A percentile compares a stretch with the other conserved stretches of the same genome.
These are phyloP conservation scores for Aphanoascus verrucosus DNA, from an alignment of 2,329 filamentous ascomycete species.

Conservation along the genomic window DNA sequence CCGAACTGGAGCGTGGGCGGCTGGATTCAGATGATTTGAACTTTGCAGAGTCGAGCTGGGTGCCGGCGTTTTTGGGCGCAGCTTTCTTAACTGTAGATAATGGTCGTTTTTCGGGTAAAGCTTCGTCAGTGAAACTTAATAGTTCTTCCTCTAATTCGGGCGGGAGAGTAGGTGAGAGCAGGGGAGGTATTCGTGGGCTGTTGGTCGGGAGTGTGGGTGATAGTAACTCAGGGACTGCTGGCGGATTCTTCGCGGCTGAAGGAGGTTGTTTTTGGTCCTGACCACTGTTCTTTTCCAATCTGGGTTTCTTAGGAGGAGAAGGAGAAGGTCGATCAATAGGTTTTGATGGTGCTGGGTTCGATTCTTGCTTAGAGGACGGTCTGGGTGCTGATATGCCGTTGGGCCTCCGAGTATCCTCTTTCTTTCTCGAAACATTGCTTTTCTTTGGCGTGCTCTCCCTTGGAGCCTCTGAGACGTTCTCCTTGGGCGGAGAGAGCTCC, in stretches of 20 bases:
- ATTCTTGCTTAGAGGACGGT: neutral
- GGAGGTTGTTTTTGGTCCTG: slow-evolving; percentile 22
- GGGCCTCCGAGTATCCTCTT: neutral
- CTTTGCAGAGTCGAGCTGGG: neutral
- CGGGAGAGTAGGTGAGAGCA: slow-evolving; percentile 50
- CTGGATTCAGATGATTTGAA: neutral
- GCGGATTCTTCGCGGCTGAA: slow-evolving; percentile 20
- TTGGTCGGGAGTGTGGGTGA: slow-evolving; percentile 35
- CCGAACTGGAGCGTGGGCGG: slow-evolving; percentile 18
- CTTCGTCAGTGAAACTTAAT: slow-evolving; percentile 30
- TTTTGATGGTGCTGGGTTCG: neutral
- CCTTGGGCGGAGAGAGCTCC: neutral
- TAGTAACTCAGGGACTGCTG: slow-evolving; percentile 30
- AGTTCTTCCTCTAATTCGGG: slow-evolving; percentile 46
- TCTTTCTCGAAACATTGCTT: neutral
- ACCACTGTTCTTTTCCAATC: slow-evolving; percentile 2
- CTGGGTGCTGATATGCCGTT: neutral
- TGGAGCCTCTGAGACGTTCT: neutral
- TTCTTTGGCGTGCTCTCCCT: neutral
- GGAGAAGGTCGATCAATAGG: slow-evolving; percentile 19
- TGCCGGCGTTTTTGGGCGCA: neutral
- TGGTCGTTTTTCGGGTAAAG: slow-evolving; percentile 14
- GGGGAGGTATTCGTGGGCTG: slow-evolving; percentile 38
- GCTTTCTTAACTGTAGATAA: neutral
- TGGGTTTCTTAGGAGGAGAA: slow-evolving; percentile 30